Percentiles rank a stretch among this genome's conserved stretches.
Conservation (phyloP, 2,329 filamentous ascomycete genomes). For the Colletotrichum costaricense region DNA sequence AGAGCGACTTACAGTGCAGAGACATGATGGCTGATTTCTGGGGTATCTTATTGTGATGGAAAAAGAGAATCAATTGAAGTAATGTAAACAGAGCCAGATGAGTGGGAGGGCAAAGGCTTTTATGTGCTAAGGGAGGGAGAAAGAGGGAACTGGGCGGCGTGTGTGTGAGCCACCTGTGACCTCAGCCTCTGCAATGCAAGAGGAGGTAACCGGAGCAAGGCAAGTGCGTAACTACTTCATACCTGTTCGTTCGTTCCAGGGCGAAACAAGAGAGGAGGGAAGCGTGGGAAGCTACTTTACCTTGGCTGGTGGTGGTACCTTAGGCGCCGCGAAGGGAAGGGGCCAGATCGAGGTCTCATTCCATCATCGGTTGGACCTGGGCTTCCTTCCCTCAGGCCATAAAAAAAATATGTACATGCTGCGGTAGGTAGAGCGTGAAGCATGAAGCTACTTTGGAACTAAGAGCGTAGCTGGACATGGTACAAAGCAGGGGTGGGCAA, state of each 20-base stretch:
- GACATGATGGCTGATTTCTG: slow-evolving; percentile 58
- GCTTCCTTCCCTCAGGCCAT: background rate
- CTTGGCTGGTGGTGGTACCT: slow-evolving; percentile 7
- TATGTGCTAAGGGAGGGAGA: slow-evolving; percentile 24
- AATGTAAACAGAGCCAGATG: slow-evolving; percentile 1
- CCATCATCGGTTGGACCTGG: slow-evolving; percentile 27
- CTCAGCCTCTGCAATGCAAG: slow-evolving; percentile 32
- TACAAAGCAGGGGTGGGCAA: background rate
- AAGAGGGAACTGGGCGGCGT: too few species aligned
- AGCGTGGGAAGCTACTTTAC: slow-evolving; percentile 12
- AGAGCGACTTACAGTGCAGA: slow-evolving; percentile 64
- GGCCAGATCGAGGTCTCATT: slow-evolving; percentile 33
- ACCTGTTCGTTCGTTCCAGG: background rate
- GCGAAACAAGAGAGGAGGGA: slow-evolving; percentile 22
- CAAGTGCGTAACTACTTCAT: slow-evolving; percentile 1
- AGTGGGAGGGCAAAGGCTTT: slow-evolving; percentile 32
- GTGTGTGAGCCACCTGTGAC: slow-evolving; percentile 32
- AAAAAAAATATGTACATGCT: too few species aligned
- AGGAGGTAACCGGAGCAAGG: slow-evolving; percentile 10
- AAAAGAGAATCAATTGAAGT: slow-evolving; percentile 26
- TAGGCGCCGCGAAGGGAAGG: background rate
- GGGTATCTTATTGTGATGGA: slow-evolving; percentile 27
- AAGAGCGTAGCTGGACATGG: background rate
- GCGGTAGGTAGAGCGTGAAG: background rate
- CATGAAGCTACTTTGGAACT: background rate